Conservation (phyloP, 768 basidiomycete species). For the Hemileccinum impolitum region DNA sequence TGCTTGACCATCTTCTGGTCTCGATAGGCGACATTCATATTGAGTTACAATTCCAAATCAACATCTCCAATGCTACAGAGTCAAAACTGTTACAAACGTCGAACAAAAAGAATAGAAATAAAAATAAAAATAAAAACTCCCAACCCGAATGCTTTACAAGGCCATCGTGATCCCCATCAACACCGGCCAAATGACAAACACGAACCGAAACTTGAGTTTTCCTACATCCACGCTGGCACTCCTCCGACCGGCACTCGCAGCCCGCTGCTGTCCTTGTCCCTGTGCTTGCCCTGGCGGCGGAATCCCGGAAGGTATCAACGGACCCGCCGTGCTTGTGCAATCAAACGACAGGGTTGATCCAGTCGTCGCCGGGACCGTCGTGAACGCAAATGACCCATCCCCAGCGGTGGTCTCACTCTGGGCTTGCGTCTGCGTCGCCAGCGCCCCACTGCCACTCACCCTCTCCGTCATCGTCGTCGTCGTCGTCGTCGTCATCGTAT, state of each 20-base stretch:
- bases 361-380: slow-evolving; percentile 4
- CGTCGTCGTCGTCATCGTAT: slow-evolving; percentile 6
- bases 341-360: not conserved
- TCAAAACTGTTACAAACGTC: not conserved
- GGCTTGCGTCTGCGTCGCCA: slow-evolving; percentile 2
- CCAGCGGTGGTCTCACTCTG: too few relatives aligned
- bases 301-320: not conserved
- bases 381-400: not conserved
- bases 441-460: not conserved
- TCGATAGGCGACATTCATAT: too few relatives aligned
- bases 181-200: slow-evolving; percentile 55
- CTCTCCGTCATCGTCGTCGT: not conserved
- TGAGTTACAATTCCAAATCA: too few relatives aligned
- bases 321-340: not conserved
- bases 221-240: slow-evolving; percentile 26
- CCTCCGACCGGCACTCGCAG: slow-evolving; percentile 21
- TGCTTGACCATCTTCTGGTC: too few relatives aligned
- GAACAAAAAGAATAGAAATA: not conserved
- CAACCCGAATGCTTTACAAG: slow-evolving; percentile 30
- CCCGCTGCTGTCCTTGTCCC: slow-evolving; percentile 4
- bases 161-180: slow-evolving; percentile 57
- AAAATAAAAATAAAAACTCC: not conserved
- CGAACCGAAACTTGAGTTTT: slow-evolving; percentile 42
- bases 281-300: slow-evolving; percentile 8
- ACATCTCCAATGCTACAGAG: too few relatives aligned